These are phyloP conservation scores for Sporothrix inflata DNA, from an alignment of 2,329 filamentous ascomycete species.

Conservation along the genomic window DNA sequence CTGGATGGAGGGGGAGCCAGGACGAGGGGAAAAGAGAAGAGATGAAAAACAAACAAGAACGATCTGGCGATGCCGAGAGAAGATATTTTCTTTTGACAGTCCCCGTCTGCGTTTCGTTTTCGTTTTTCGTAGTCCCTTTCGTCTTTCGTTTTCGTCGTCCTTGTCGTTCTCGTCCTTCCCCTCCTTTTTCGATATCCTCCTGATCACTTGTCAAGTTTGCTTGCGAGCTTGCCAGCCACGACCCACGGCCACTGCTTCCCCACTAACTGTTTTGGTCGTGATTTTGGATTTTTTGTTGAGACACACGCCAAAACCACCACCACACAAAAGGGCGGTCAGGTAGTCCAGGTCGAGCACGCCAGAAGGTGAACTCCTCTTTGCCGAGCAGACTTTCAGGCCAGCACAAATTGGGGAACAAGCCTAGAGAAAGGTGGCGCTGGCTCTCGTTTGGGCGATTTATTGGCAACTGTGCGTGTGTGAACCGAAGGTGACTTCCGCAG, in stretches of 20 bases:
- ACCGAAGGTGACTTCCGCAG: not conserved
- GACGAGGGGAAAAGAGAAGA: not conserved
- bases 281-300: slow-evolving; percentile 18
- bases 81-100: not conserved
- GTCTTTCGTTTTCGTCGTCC: not conserved
- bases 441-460: slow-evolving; percentile 20
- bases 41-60: not conserved
- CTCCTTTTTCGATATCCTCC: slow-evolving; percentile 18
- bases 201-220: slow-evolving; percentile 13
- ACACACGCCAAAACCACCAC: not conserved
- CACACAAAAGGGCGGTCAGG: slow-evolving; percentile 21
- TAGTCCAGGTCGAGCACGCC: slow-evolving; percentile 4
- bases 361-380: slow-evolving; percentile 10
- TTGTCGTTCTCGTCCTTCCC: not conserved
- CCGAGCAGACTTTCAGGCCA: not conserved
- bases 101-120: not conserved
- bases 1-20: not conserved
- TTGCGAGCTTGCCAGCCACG: not conserved
- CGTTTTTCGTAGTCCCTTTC: not conserved
- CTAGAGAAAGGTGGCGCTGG: slow-evolving; percentile 9
- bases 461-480: not conserved
- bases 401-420: not conserved
- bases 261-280: slow-evolving; percentile 18
- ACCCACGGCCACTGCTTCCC: slow-evolving; percentile 2
- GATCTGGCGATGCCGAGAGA: not conserved